Evolutionary conservation across 2,329 filamentous ascomycete species (phyloP), one percentile per base, ranked within the genome.

Genomic region (Macroventuria anomochaeta): DNA sequence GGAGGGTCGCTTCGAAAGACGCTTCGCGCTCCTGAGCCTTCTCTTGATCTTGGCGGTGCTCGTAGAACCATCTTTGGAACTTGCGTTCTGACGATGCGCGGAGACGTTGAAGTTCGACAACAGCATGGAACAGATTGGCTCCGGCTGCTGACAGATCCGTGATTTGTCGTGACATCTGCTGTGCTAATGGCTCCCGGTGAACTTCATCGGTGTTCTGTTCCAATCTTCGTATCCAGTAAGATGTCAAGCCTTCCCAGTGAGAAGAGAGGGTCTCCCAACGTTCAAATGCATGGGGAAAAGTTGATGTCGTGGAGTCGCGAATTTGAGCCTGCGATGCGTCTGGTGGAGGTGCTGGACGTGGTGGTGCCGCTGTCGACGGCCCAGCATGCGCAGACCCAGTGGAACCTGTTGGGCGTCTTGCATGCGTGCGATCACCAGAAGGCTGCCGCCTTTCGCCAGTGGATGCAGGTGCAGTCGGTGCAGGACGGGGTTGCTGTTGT

Each of bases 31-130:
- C 95, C 62, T 90, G 88, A 42, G 88, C 84, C 23, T 89, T 87
- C 77, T 97, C 95, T 61, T 96, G 86, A 63, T 97, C 93, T 26
- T 88, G 84, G 44, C 93, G 84, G 7, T 93, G 96, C 73, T 99
- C 95, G 65, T 96, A 96, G 77, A 97, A 97, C 95, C 95, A 99
- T 43, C 95, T 85, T 76, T 99, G 95, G 67, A 99, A 99, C 73
- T 97, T 97, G 60, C 95, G 87, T 75, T 99, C 95, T 0, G 93
- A 97, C 50, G 92, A 96, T 31, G 95, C 95, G 36, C 95, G 89
- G 21, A 99, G 81, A 25, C 95, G 88, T 74, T 99, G 95, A 38
- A 99, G 80, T 75, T 99, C 95, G 3, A 99, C 95, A 0, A 99
- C 93, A 8, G 95, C 95, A 73, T 99, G 95, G 74, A 99, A 99